Base-by-base conservation (phyloP, 768 basidiomycete species). In the Lactifluus echinatus region DNA sequence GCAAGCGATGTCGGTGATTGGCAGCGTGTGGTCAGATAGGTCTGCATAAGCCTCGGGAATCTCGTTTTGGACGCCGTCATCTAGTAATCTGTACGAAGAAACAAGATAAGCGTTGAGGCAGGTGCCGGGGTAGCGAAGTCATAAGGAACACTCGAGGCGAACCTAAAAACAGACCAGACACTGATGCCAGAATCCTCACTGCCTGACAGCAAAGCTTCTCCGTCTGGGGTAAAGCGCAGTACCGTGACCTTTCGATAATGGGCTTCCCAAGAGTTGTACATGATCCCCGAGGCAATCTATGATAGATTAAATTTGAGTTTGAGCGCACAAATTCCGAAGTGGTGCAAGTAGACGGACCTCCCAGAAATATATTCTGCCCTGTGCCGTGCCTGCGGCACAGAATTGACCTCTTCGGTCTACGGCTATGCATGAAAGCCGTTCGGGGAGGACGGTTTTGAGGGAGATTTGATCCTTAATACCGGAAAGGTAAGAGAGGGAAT, bases 361-460 rank as follows among this genome's bases (percentile, higher is more conserved):
- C 96, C 96, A 99, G 1, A 99, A 72, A 67, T 94, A 94, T 65
- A 98, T 80, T 51, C 93, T 82, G 29, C 96, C 96, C 65, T 88
- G 85, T 4, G 79, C 70, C 0, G 93, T 94, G 31, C 93, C 96
- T 24, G 88, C 94, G 0, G 89, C 93, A 65, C 89, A 93, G 64
- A 84, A 88, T 34, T 74, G 71, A 3, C 93, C 93, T 45, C 74
- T 75, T 17, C 75, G 75, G 69, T 94, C 90, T 7, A 91, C 67
- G 6, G 87, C 76, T 37, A 96, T 78, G 64, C 89, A 92, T 24
- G 84, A 79, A 44, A 98, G 72, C 68, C 89, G 92, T 71, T 98
- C 95, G 0, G 95, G 92, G 0, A 97, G 75, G 11, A 96, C 84
- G 29, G 94, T 78, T 70, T 93, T 93, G 42, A 86, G 71, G 47